phyloP scores from a whole-genome alignment of 2,329 filamentous ascomycete species.

The Aspergillus transmontanensis region DNA sequence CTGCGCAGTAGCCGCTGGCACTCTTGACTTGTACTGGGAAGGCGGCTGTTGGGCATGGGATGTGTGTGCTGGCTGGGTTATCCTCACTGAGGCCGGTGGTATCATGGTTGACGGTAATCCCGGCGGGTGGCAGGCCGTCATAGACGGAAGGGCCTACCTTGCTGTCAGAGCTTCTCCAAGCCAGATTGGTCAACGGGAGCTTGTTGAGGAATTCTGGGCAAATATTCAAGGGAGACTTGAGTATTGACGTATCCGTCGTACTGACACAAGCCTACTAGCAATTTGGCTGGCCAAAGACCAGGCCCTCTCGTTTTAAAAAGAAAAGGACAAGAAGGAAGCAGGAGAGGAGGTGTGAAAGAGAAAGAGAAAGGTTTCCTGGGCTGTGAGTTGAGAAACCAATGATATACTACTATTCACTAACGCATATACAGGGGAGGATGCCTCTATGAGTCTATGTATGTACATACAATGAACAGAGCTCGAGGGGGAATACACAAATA shows the following conservation, averaged over 20 bases:
- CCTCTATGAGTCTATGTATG: neutral
- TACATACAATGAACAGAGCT: neutral
- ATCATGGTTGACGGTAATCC: conserved; percentile 61
- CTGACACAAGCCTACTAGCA: neutral
- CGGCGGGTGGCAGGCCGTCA: conserved; percentile 56
- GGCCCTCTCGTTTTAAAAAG: neutral
- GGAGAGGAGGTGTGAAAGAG: neutral
- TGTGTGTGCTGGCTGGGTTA: conserved; percentile 65
- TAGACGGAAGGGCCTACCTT: conserved; percentile 61
- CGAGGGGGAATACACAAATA: neutral
- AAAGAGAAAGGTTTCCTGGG: neutral
- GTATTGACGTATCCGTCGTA: conserved; percentile 27
- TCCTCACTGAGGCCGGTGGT: conserved; percentile 63
- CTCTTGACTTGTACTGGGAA: conserved; percentile 66
- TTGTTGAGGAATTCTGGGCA: conserved; percentile 47
- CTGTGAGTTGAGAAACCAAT: neutral
- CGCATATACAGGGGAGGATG: neutral
- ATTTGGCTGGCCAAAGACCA: neutral
- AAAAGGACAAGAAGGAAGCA: neutral
- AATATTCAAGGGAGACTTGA: conserved; percentile 41
- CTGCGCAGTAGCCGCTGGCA: conserved; percentile 60
- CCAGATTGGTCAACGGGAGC: conserved; percentile 39
- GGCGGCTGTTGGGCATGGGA: conserved; percentile 69
- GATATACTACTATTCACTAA: neutral
- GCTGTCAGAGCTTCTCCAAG: conserved; percentile 39